A percentile compares a stretch with the other conserved stretches of the same genome.
Conservation (phyloP, 2,329 filamentous ascomycete genomes). For the Erysiphe neolycopersici region DNA sequence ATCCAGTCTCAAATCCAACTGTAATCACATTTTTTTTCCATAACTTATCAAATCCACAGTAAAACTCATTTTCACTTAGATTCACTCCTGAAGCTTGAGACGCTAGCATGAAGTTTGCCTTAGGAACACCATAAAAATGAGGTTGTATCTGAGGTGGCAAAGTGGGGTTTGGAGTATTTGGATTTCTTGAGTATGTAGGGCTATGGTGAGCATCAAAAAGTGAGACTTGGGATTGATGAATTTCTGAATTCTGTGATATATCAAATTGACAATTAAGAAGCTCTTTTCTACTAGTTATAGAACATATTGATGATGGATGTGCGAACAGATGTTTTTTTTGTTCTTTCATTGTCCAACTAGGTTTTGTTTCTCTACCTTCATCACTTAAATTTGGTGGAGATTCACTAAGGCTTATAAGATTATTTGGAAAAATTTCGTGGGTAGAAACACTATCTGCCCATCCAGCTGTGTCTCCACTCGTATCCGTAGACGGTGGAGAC, state of each 20-base stretch:
- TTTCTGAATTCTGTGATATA: constrained; percentile 17
- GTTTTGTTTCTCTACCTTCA: constrained; percentile 10
- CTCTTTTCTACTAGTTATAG: constrained; percentile 16
- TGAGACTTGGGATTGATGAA: constrained; percentile 20
- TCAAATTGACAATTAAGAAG: constrained; percentile 26
- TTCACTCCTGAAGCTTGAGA: constrained; percentile 25
- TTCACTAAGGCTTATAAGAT: constrained; percentile 18
- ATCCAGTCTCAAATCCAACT: constrained; percentile 52
- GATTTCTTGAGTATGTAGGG: constrained; percentile 25
- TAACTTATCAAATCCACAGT: constrained; percentile 57
- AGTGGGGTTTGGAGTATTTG: constrained; percentile 28
- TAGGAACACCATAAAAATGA: constrained; percentile 51
- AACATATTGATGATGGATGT: constrained; percentile 11
- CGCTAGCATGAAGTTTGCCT: constrained; percentile 34
- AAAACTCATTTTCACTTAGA: constrained; percentile 43
- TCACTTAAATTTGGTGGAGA: constrained; percentile 17
- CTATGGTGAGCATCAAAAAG: constrained; percentile 19
- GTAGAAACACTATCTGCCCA: constrained; percentile 19
- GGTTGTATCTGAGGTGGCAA: constrained; percentile 49
- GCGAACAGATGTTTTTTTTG: constrained; percentile 8
- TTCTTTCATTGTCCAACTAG: constrained; percentile 11
- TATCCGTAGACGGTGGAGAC: constrained; percentile 9
- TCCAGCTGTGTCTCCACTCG: constrained; percentile 17
- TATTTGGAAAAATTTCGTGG: constrained; percentile 17
- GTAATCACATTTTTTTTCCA: constrained; percentile 40